phyloP scores from a whole-genome alignment of 306 rosid species.

The Lathyrus aphaca region DNA sequence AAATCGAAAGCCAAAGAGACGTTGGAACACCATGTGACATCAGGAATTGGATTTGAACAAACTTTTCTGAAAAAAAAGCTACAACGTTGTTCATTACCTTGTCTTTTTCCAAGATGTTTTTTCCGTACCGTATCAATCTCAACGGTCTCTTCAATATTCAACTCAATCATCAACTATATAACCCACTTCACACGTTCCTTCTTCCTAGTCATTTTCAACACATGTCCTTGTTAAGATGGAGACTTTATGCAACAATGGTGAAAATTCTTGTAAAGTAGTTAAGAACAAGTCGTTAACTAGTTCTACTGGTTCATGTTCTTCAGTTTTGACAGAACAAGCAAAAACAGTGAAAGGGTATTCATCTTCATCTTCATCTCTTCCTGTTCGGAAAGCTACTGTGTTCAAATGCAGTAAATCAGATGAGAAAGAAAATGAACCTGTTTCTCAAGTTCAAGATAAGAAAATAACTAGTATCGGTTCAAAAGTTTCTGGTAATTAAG shows the following conservation, averaged over 20 bases:
- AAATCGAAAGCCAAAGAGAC: conserved; percentile 43
- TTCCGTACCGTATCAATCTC: conserved; percentile 31
- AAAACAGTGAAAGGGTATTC: conserved; percentile 52
- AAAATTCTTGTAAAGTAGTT: conserved; percentile 10
- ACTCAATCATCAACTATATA: conserved; percentile 32
- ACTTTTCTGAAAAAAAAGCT: conserved; percentile 42
- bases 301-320: conserved; percentile 56
- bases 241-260: conserved; percentile 56
- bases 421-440: conserved; percentile 47
- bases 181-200: conserved; percentile 38
- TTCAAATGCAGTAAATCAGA: conserved; percentile 55
- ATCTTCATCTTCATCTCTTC: conserved; percentile 47
- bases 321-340: conserved; percentile 46
- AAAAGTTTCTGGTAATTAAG: conserved; percentile 61
- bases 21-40: conserved; percentile 40
- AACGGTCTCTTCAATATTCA: conserved; percentile 39
- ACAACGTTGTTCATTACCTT: conserved; percentile 23
- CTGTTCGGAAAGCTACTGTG: conserved; percentile 63
- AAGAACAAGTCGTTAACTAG: conserved; percentile 8
- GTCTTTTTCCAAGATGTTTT: conserved; percentile 32
- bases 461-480: conserved; percentile 50
- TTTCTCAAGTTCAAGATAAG: conserved; percentile 44
- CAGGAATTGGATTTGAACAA: conserved; percentile 18
- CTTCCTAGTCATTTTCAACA: conserved; percentile 8
- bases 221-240: conserved; percentile 34